Conservation (phyloP, 192 early-diverging fungal genomes). For the Backusella tuberculispora region DNA sequence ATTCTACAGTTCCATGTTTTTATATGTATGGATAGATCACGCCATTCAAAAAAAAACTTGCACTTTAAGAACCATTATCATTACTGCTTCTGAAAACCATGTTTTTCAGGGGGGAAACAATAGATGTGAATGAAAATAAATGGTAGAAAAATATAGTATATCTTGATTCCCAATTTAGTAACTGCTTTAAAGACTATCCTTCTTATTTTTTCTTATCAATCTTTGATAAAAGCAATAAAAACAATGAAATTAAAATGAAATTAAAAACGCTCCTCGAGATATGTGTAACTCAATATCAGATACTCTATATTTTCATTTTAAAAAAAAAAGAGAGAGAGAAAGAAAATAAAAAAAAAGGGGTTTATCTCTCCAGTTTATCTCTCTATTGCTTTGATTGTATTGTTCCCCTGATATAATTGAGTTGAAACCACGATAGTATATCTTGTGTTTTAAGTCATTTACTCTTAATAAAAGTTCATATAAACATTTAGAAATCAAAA, state of each 20-base stretch:
- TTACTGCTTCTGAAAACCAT: background rate
- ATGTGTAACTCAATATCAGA: background rate
- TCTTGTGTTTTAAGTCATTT: background rate
- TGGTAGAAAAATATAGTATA: background rate
- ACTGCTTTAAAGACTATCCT: background rate
- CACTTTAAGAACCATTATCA: background rate
- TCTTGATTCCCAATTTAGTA: background rate
- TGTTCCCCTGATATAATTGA: background rate
- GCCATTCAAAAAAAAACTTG: too few species aligned
- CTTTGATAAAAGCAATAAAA: too few species aligned
- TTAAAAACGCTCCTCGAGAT: background rate
- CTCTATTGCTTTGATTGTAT: background rate
- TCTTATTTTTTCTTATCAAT: background rate
- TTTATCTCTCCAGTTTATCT: background rate
- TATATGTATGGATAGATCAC: too few species aligned
- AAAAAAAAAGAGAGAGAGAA: background rate
- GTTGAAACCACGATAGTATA: background rate
- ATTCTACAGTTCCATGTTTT: too few species aligned
- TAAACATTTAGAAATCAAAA: background rate
- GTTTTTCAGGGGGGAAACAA: conserved; percentile 9
- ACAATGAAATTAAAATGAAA: too few species aligned
- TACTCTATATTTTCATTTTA: background rate
- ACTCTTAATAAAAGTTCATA: background rate
- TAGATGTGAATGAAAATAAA: background rate
- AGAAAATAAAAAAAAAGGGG: background rate